These are phyloP conservation scores for Capsella rubella DNA, from an alignment of 441 rosid species.

Conservation along the genomic window DNA sequence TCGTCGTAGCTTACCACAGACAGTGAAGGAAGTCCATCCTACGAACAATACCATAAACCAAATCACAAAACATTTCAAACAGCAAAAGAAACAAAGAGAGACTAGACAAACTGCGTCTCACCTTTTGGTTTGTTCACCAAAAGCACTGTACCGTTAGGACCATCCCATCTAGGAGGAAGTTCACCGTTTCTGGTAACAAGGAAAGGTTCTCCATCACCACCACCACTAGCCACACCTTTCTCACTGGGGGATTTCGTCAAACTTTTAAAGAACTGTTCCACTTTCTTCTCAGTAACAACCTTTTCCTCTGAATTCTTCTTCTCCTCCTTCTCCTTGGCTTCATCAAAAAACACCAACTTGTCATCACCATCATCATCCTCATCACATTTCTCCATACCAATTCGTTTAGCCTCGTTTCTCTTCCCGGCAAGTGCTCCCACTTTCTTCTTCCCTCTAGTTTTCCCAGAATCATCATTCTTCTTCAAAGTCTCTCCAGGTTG, in stretches of 20 bases:
- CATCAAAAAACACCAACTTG: conserved; percentile 69
- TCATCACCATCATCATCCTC: conserved; percentile 48
- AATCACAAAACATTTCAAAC: conserved; percentile 18
- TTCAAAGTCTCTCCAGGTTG: conserved; percentile 61
- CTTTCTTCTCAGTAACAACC: conserved; percentile 82
- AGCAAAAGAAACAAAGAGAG: not conserved
- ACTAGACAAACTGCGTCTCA: conserved; percentile 36
- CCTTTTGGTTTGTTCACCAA: conserved; percentile 97
- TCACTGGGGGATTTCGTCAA: conserved; percentile 76
- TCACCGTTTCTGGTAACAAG: conserved; percentile 74
- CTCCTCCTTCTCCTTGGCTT: conserved; percentile 39
- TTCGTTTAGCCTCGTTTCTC: conserved; percentile 41
- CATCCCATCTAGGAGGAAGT: conserved; percentile 94
- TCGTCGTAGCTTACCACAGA: conserved; percentile 95
- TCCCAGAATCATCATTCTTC: conserved; percentile 41
- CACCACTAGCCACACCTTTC: conserved; percentile 50
- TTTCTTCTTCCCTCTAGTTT: conserved; percentile 46
- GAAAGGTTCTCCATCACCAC: conserved; percentile 68
- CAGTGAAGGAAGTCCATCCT: conserved; percentile 99
- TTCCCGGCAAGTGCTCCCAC: conserved; percentile 26
- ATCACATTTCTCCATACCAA: conserved; percentile 34
- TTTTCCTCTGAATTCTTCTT: conserved; percentile 44
- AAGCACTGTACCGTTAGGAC: conserved; percentile 79
- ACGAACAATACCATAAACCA: conserved; percentile 33
- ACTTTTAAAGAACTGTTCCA: conserved; percentile 82